Conservation (phyloP, 1,139 yeast species). For the Yamadazyma trypodendri region DNA sequence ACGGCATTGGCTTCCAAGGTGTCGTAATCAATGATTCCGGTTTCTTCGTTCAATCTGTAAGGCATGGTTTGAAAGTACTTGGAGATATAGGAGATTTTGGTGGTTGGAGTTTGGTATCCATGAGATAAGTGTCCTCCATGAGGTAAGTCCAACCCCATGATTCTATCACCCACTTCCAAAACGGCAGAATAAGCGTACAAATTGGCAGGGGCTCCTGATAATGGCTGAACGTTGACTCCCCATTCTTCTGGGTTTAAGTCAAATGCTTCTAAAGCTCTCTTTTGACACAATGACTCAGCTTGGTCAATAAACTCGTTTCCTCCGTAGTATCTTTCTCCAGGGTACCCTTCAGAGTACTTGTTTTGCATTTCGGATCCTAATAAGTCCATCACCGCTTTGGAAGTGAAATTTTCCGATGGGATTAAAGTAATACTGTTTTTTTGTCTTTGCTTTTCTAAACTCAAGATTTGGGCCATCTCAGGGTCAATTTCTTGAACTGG, state of each 20-base stretch:
- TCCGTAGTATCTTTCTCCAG: constrained; percentile 96
- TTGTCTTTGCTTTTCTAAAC: constrained; percentile 78
- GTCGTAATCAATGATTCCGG: constrained; percentile 92
- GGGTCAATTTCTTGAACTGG: constrained; percentile 73
- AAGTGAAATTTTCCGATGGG: constrained; percentile 94
- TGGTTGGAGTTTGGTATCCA: constrained; percentile 87
- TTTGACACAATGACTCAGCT: constrained; percentile 86
- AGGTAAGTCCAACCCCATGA: constrained; percentile 95
- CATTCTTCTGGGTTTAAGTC: constrained; percentile 71
- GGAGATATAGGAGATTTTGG: constrained; percentile 87
- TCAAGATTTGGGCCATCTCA: constrained; percentile 75
- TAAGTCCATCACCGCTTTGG: constrained; percentile 90
- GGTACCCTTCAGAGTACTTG: constrained; percentile 98
- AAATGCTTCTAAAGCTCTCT: constrained; percentile 88
- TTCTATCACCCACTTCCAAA: constrained; percentile 84
- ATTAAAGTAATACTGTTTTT: constrained; percentile 86
- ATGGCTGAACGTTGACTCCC: constrained; percentile 96
- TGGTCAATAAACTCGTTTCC: constrained; percentile 93
- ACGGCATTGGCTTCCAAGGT: constrained; percentile 79
- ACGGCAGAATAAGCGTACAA: constrained; percentile 91
- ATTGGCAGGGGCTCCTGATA: constrained; percentile 96
- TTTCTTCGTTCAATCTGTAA: constrained; percentile 77
- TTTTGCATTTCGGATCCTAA: constrained; percentile 96
- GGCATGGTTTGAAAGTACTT: constrained; percentile 98
- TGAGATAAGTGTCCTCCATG: constrained; percentile 98